Evolutionary conservation across 768 basidiomycete species (phyloP).

Genomic region (Amanita subjunquillea): DNA sequence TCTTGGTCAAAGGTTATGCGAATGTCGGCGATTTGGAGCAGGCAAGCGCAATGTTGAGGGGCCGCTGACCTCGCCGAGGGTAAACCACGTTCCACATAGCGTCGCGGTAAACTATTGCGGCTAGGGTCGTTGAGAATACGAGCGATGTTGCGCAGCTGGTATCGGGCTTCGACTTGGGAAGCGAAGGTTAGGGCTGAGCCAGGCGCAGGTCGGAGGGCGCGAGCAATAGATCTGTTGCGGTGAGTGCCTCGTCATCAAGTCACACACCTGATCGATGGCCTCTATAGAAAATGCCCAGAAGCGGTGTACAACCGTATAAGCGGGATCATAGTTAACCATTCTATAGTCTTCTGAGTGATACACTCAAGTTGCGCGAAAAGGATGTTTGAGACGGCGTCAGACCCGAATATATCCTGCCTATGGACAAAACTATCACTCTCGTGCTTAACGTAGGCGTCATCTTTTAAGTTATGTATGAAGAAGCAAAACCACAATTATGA

Average conservation of each 20-base stretch:
- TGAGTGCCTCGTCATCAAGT: conserved; percentile 20
- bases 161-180: conserved; percentile 90
- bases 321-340: conserved; percentile 67
- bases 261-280: neutral
- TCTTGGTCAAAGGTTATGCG: conserved; percentile 66
- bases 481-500: no score
- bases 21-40: conserved; percentile 58
- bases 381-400: no score
- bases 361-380: conserved; percentile 8
- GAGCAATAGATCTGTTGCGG: conserved; percentile 65
- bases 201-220: conserved; percentile 59
- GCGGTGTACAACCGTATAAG: conserved; percentile 75
- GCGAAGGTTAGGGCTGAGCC: conserved; percentile 92
- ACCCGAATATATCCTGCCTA: no score
- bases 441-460: no score
- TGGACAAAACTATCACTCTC: no score
- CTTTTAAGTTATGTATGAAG: no score
- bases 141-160: conserved; percentile 39
- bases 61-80: conserved; percentile 74
- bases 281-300: conserved; percentile 56
- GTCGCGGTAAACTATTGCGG: conserved; percentile 21
- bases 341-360: conserved; percentile 28
- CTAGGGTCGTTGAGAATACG: neutral
- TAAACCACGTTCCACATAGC: conserved; percentile 66
- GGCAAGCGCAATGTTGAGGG: conserved; percentile 67